Evolutionary conservation across 371 early-diverging fungal species (phyloP).

Genomic region (Blakeslea trispora): DNA sequence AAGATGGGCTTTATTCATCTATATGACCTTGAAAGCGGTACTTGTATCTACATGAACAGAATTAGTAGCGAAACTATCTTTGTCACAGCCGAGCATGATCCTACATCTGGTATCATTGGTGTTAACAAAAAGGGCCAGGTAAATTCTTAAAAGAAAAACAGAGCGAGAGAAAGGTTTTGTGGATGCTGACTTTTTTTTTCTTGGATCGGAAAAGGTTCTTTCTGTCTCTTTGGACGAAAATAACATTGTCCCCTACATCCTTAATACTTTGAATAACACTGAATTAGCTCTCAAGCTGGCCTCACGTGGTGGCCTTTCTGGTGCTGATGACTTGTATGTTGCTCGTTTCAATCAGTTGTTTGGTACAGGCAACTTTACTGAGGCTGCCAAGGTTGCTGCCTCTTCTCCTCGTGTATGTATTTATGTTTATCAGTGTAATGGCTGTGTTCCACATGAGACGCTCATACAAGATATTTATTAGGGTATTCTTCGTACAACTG

Average conservation of each 20-base stretch:
- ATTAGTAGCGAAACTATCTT: constrained; percentile 97
- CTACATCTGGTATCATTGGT: constrained; percentile 87
- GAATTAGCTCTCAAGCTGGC: constrained; percentile 92
- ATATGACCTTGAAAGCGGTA: constrained; percentile 92
- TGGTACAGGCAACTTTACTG: constrained; percentile 74
- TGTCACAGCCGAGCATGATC: constrained; percentile 91
- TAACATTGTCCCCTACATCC: constrained; percentile 87
- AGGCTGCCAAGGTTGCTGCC: constrained; percentile 97
- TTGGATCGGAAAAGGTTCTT: constrained; percentile 64
- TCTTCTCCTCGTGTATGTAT: constrained; percentile 80
- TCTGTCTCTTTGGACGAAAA: constrained; percentile 91
- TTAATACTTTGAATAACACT: constrained; percentile 79
- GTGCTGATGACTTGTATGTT: constrained; percentile 91
- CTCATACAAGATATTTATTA: constrained; percentile 25
- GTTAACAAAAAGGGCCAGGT: constrained; percentile 97
- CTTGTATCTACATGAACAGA: constrained; percentile 95
- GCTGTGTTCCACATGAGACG: neutral
- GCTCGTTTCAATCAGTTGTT: constrained; percentile 88
- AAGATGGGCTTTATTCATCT: constrained; percentile 98
- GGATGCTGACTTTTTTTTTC: neutral
- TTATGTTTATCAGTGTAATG: neutral
- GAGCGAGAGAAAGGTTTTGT: too few species aligned
- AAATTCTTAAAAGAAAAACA: constrained; percentile 6
- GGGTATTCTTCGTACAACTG: constrained; percentile 93
- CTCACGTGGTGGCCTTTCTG: constrained; percentile 88